Conservation (phyloP, 208 protist genomes). For the Trypanosoma conorhini region DNA sequence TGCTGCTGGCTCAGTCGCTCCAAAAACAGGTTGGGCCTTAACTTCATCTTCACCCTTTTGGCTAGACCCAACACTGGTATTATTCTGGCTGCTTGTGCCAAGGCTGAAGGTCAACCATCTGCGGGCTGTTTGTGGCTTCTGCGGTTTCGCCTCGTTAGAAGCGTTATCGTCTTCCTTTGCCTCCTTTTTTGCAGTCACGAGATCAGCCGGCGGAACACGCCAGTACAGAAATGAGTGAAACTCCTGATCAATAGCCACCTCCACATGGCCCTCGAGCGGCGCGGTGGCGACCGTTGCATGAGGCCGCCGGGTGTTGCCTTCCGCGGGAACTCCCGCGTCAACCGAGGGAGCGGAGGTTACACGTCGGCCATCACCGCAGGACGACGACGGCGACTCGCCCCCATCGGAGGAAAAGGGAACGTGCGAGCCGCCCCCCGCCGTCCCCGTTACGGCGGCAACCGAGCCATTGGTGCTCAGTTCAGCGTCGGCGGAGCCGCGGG, state of each 20-base stretch:
- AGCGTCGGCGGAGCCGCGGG: neutral
- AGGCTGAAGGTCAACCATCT: conserved; percentile 12
- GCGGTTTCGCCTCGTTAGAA: neutral
- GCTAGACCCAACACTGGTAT: neutral
- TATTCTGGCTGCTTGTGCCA: conserved; percentile 7
- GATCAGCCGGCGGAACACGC: conserved; percentile 59
- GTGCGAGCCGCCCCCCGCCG: neutral
- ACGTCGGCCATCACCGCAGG: neutral
- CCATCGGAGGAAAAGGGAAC: neutral
- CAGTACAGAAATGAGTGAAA: conserved; percentile 82
- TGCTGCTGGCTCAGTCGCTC: neutral
- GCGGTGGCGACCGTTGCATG: neutral
- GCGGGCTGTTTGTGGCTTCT: neutral
- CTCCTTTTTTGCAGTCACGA: conserved; percentile 26
- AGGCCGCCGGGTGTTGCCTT: neutral
- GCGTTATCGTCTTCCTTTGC: neutral
- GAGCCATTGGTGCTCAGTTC: neutral
- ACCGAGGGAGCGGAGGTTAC: neutral
- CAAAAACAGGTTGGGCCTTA: neutral
- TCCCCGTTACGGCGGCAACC: neutral
- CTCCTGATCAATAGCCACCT: conserved; percentile 56
- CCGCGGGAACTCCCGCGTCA: neutral
- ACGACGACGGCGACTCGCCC: neutral
- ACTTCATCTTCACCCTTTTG: neutral
- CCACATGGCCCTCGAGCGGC: neutral